Evolutionary conservation across 1,139 yeast species (phyloP).

Genomic region (Pneumocystis canis): DNA sequence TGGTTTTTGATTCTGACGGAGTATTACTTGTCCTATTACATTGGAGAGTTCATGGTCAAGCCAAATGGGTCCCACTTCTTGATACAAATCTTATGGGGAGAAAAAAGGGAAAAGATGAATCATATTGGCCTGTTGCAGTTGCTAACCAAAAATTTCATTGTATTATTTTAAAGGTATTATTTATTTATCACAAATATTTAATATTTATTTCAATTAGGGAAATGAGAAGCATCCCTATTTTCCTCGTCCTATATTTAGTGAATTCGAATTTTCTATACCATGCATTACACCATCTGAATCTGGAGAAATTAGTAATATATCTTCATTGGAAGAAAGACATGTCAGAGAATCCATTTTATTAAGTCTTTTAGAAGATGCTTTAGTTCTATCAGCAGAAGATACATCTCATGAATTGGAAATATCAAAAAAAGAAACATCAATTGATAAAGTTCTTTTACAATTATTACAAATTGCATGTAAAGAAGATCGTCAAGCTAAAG

Average conservation of each 20-base stretch:
- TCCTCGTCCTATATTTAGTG: conserved; percentile 76
- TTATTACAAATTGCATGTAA: conserved; percentile 67
- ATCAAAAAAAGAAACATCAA: conserved; percentile 31
- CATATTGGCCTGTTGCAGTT: conserved; percentile 81
- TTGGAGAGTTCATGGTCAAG: conserved; percentile 62
- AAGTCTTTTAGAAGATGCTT: conserved; percentile 15
- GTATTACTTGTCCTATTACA: conserved; percentile 51
- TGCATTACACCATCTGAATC: conserved; percentile 15
- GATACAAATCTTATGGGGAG: conserved; percentile 42
- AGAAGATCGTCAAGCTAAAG: conserved; percentile 48
- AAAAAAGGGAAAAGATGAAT: conserved; percentile 33
- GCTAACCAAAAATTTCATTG: conserved; percentile 43
- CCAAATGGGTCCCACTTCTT: conserved; percentile 79
- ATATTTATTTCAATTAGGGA: conserved; percentile 8
- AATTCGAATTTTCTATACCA: conserved; percentile 58
- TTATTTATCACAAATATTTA: conserved; percentile 22
- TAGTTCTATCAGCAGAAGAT: conserved; percentile 20
- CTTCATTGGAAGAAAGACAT: conserved; percentile 18
- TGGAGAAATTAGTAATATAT: conserved; percentile 23
- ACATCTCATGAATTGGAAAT: conserved; percentile 20
- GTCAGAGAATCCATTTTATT: conserved; percentile 13
- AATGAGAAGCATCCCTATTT: conserved; percentile 35
- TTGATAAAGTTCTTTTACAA: conserved; percentile 60
- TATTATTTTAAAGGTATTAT: conserved; percentile 46
- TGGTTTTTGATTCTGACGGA: conserved; percentile 66